phyloP scores from a whole-genome alignment of 345 rosid species.

The rapeseed (Brassica napus) region DNA sequence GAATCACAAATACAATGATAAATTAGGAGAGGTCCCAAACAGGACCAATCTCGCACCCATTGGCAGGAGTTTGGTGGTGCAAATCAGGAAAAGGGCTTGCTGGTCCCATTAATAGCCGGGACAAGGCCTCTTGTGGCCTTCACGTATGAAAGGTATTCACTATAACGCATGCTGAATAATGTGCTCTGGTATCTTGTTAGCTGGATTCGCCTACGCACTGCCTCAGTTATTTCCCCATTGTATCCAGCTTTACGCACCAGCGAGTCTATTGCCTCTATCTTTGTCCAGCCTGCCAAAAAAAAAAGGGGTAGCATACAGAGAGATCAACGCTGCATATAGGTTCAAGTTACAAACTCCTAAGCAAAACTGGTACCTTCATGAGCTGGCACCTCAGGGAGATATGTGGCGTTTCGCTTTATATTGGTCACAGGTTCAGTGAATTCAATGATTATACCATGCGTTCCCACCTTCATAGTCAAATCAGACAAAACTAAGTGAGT shows the following conservation, averaged over 20 bases:
- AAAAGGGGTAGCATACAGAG: background rate
- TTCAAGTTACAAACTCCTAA: background rate
- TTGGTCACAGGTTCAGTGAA: conserved; percentile 72
- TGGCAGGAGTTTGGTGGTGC: conserved; percentile 11
- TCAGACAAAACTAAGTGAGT: background rate
- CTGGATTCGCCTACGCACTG: conserved; percentile 59
- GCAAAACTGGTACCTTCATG: conserved; percentile 64
- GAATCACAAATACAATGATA: conserved; percentile 30
- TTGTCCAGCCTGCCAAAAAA: conserved; percentile 67
- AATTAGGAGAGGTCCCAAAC: conserved; percentile 5
- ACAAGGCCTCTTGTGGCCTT: conserved; percentile 60
- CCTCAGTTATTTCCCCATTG: conserved; percentile 60
- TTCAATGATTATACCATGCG: conserved; percentile 92
- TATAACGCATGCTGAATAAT: conserved; percentile 70
- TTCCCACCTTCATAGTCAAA: conserved; percentile 63
- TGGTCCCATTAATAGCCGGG: conserved; percentile 62
- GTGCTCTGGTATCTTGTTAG: conserved; percentile 98
- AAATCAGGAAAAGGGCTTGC: conserved; percentile 48
- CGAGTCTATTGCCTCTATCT: conserved; percentile 80
- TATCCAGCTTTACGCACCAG: conserved; percentile 91
- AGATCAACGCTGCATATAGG: background rate
- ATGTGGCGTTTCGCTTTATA: conserved; percentile 80
- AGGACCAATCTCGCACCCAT: conserved; percentile 5
- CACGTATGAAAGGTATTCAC: conserved; percentile 74
- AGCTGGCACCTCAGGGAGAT: conserved; percentile 96